Conservation (phyloP, 169 alveolate genomes). For the Cryptosporidium canis region DNA sequence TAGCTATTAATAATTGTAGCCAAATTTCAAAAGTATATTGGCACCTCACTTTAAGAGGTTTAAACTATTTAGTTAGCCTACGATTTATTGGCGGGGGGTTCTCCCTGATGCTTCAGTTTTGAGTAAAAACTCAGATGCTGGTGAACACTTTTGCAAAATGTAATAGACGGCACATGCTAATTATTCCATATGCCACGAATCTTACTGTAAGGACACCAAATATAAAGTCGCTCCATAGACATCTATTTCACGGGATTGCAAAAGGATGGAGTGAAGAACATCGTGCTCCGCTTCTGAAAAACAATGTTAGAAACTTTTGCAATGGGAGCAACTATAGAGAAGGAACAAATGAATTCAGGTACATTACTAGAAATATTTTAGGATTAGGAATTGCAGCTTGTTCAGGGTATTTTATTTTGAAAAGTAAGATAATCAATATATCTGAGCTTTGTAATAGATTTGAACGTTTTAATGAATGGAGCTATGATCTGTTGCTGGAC, state of each 20-base stretch:
- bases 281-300: background rate
- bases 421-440: background rate
- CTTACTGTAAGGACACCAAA: background rate
- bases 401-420: background rate
- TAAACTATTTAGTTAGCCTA: background rate
- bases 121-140: background rate
- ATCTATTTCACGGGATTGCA: background rate
- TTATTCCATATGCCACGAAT: background rate
- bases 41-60: conserved; percentile 20
- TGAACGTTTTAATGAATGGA: conserved; percentile 69
- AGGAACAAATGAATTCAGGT: background rate
- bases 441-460: background rate
- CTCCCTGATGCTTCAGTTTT: background rate
- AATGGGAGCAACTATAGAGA: background rate
- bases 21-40: conserved; percentile 18
- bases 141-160: background rate
- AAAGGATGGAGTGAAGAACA: background rate
- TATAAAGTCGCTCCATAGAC: background rate
- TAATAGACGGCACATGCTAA: background rate
- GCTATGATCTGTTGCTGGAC: conserved; percentile 6
- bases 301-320: background rate
- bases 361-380: background rate
- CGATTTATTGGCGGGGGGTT: background rate
- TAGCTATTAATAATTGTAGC: background rate
- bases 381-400: conserved; percentile 4